A percentile compares a stretch with the other conserved stretches of the same genome.
phyloP scores from a whole-genome alignment of 164 flowering plant genomes.

The Annona squamosa region DNA sequence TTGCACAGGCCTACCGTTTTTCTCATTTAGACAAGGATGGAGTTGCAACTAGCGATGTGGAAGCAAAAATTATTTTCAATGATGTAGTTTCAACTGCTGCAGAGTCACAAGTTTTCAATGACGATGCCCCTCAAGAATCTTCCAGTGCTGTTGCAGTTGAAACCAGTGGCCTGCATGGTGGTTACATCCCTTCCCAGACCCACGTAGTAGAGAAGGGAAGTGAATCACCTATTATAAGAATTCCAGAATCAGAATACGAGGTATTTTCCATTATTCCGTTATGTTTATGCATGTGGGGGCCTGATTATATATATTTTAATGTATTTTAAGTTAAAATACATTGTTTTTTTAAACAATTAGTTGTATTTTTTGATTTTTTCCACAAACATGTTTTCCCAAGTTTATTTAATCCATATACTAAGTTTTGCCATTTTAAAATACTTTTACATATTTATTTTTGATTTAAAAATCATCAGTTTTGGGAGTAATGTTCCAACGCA shows the following conservation, averaged over 20 bases:
- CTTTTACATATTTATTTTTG: too few relatives aligned
- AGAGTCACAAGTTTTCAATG: conserved; percentile 4
- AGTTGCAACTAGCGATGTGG: conserved; percentile 18
- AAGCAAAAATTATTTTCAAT: conserved; percentile 22
- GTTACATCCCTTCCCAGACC: conserved; percentile 26
- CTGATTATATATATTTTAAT: too few relatives aligned
- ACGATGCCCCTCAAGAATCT: conserved; percentile 23
- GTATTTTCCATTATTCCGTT: conserved; percentile 23
- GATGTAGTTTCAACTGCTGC: too few relatives aligned
- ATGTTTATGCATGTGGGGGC: neutral
- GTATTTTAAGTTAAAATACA: too few relatives aligned
- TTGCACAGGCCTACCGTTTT: conserved; percentile 28
- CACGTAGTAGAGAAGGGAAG: conserved; percentile 21
- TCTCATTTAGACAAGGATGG: conserved; percentile 29
- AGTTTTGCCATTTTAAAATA: too few relatives aligned
- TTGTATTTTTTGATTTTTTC: too few relatives aligned
- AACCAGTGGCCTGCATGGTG: conserved; percentile 8
- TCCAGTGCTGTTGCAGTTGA: conserved; percentile 16
- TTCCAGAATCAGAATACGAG: conserved; percentile 61
- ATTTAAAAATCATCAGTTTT: too few relatives aligned
- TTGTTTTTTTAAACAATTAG: too few relatives aligned
- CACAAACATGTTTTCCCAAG: too few relatives aligned
- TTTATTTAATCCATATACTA: too few relatives aligned
- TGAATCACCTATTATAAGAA: conserved; percentile 37
- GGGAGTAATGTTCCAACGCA: too few relatives aligned